Conservation (phyloP, 129 eudicot species). For the Oenanthe sinensis region DNA sequence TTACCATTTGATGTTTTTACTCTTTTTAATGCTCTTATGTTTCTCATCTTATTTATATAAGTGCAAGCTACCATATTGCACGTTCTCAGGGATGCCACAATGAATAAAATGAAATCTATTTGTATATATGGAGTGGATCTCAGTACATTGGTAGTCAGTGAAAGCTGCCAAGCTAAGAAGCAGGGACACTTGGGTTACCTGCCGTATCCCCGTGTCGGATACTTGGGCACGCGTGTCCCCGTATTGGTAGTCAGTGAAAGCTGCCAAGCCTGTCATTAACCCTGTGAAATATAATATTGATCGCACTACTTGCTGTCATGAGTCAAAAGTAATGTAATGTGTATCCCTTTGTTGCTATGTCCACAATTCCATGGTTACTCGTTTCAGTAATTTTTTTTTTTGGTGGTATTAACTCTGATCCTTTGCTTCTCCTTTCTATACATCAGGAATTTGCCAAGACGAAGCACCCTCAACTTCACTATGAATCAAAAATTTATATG, state of each 20-base stretch:
- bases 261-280: neutral
- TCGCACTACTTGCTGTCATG: neutral
- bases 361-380: neutral
- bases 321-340: neutral
- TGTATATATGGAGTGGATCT: neutral
- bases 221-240: no score
- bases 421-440: neutral
- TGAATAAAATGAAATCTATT: neutral
- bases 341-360: neutral
- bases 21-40: neutral
- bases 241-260: neutral
- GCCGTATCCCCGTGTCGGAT: no score
- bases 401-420: neutral
- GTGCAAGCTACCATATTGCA: neutral
- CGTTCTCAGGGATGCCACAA: neutral
- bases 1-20: neutral
- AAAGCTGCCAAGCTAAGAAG: neutral
- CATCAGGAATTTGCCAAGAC: conserved; percentile 74
- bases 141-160: neutral
- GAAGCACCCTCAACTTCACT: conserved; percentile 83
- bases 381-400: neutral
- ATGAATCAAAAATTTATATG: conserved; percentile 69
- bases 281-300: neutral
- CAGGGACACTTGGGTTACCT: no score
- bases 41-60: neutral